Percentiles rank a stretch among this genome's conserved stretches.
Conservation (phyloP, 805 yeast genomes). For the Huiozyma sinensis region DNA sequence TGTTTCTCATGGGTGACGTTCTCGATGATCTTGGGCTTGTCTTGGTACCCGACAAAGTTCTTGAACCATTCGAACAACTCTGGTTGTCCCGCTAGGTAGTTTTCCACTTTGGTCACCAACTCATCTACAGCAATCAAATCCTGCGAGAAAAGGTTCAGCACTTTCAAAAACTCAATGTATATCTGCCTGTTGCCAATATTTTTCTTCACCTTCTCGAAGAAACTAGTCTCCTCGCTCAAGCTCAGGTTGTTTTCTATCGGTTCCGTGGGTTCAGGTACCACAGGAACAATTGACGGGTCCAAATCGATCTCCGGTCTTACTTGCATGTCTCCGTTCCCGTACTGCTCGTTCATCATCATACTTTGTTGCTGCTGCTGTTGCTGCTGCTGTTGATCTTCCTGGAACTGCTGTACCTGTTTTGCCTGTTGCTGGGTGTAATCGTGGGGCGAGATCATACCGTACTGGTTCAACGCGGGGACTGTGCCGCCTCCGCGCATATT, state of each 20-base stretch:
- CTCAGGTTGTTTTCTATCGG: slow-evolving; percentile 46
- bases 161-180: slow-evolving; percentile 84
- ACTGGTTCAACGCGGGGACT: slow-evolving; percentile 28
- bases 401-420: slow-evolving; percentile 2
- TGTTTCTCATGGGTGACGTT: slow-evolving; percentile 82
- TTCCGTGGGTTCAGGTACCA: slow-evolving; percentile 73
- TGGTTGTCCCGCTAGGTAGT: slow-evolving; percentile 69
- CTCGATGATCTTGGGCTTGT: slow-evolving; percentile 77
- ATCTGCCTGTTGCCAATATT: slow-evolving; percentile 80
- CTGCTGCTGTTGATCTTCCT: slow-evolving; percentile 9
- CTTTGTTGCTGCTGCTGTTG: slow-evolving; percentile 13
- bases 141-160: slow-evolving; percentile 78
- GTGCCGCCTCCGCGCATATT: slow-evolving; percentile 14
- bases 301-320: slow-evolving; percentile 34
- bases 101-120: slow-evolving; percentile 72
- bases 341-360: slow-evolving; percentile 6
- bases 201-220: slow-evolving; percentile 87
- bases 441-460: slow-evolving; percentile 3
- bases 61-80: slow-evolving; percentile 89
- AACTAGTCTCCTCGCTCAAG: slow-evolving; percentile 73
- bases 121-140: slow-evolving; percentile 79
- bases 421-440: slow-evolving; percentile 4
- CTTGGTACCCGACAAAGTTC: slow-evolving; percentile 79
- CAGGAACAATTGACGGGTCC: slow-evolving; percentile 68
- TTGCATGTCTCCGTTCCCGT: slow-evolving; percentile 10